These are phyloP conservation scores for Penicillium sp. DNA, from an alignment of 2,329 filamentous ascomycete species.

Conservation along the genomic window DNA sequence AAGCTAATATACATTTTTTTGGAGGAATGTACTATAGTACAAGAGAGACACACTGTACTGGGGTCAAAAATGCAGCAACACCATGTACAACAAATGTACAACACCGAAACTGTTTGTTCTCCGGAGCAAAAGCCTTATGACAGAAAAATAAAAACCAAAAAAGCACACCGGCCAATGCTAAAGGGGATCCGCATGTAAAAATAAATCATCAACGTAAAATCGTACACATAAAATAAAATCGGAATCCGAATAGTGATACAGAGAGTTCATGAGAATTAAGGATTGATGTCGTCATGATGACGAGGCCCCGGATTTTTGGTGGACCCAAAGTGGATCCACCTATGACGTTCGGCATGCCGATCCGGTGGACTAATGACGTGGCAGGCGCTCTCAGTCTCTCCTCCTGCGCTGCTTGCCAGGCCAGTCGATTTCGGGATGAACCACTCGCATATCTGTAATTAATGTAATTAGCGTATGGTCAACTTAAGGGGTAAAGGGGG, in stretches of 20 bases:
- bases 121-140: not conserved
- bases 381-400: constrained; percentile 30
- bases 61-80: constrained; percentile 7
- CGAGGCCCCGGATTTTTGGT: constrained; percentile 8
- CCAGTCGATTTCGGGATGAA: constrained; percentile 83
- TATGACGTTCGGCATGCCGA: constrained; percentile 23
- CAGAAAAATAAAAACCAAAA: not conserved
- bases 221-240: constrained; percentile 13
- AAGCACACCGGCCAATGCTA: constrained; percentile 21
- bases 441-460: constrained; percentile 71
- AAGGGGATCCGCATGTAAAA: constrained; percentile 15
- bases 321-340: constrained; percentile 1
- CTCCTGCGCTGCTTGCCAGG: constrained; percentile 60
- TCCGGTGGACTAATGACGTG: constrained; percentile 12
- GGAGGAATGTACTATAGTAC: constrained; percentile 11
- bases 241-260: constrained; percentile 21
- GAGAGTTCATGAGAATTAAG: constrained; percentile 9
- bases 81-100: constrained; percentile 11
- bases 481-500: not conserved
- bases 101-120: constrained; percentile 5
- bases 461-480: constrained; percentile 10
- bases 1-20: constrained; percentile 11
- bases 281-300: constrained; percentile 17
- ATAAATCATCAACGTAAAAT: constrained; percentile 21
- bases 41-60: constrained; percentile 5